Percentiles rank a stretch among this genome's conserved stretches.
phyloP scores from a whole-genome alignment of 306 rosid species.

The Corylus americana region DNA sequence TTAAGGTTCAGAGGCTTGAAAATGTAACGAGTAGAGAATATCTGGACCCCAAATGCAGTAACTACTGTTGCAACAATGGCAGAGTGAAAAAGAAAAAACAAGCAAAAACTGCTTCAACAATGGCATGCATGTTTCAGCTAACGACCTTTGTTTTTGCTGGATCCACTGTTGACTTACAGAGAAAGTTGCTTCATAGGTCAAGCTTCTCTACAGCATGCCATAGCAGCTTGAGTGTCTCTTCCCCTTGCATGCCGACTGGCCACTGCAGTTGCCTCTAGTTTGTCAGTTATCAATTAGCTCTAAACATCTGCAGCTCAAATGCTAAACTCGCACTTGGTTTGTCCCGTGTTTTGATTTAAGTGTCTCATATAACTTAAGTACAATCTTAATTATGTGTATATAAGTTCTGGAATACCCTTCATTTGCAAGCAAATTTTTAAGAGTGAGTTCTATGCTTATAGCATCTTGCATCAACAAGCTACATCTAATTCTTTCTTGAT shows the following conservation, averaged over 20 bases:
- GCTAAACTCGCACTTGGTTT: not conserved
- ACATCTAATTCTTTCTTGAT: not conserved
- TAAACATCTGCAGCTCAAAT: not conserved
- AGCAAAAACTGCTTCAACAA: not conserved
- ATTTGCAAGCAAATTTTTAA: no score
- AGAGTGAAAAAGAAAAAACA: not conserved
- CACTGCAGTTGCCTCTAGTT: no score
- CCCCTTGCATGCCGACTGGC: no score
- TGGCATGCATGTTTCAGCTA: not conserved
- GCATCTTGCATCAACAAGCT: not conserved
- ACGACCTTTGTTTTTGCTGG: not conserved
- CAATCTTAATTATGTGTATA: no score
- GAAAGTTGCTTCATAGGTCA: not conserved
- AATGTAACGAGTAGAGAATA: no score
- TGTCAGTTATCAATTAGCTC: not conserved
- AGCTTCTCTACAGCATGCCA: not conserved
- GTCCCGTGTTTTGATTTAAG: not conserved
- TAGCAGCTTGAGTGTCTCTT: no score
- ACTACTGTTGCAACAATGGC: not conserved
- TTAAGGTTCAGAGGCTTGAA: no score
- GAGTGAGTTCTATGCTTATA: no score
- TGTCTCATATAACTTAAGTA: no score
- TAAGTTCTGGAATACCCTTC: no score
- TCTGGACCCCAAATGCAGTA: not conserved
- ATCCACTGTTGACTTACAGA: not conserved